Evolutionary conservation across 129 eudicot species (phyloP), one percentile per base, ranked within the genome.

Genomic region (Chrysanthemum lavandulifolium): DNA sequence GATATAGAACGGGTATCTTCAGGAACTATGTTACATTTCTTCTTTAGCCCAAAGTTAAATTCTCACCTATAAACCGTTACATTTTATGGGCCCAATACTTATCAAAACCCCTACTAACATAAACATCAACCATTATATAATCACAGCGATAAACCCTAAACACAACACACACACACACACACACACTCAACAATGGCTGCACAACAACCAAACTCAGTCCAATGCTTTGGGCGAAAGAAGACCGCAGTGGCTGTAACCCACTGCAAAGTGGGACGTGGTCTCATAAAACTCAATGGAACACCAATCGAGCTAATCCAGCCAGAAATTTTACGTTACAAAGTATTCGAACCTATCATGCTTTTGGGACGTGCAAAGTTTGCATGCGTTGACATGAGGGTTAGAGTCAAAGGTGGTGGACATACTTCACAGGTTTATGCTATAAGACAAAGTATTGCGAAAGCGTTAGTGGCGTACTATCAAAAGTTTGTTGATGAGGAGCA

Each of bases 401-500:
- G 84, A 18, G 84, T 80, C 9, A 75, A 80, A 29, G 84, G 84
- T 9, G 84, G 84, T 15, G 84, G 84, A 53, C 79, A 80, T 43
- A 80, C 84, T 19, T 80, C 84, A 10, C 83, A 73, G 75, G 74
- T 79, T 65, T 79, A 79, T 16, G 83, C 83, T 3, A 73, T 79
- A 21, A 69, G 83, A 31, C 83, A 79, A 61, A 73, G 79, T 14
- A 79, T 79, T 16, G 50, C 83, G 8, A 79, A 73, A 25, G 78
- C 79, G 33, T 75, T 79, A 2, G 79, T 79, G 54, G 83, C 83
- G 4, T 79, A 73, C 65, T 73, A 67, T 65, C 83, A 79, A 87
- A 91, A 91, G 81, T 91, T 57, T 55, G 96, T 88, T 3, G 97
- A 91, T 48, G 97, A 86, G 83, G 87, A 84, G 69, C 63, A 75